Conservation (phyloP, 2,329 filamentous ascomycete species). For the Venturia pyrina region DNA sequence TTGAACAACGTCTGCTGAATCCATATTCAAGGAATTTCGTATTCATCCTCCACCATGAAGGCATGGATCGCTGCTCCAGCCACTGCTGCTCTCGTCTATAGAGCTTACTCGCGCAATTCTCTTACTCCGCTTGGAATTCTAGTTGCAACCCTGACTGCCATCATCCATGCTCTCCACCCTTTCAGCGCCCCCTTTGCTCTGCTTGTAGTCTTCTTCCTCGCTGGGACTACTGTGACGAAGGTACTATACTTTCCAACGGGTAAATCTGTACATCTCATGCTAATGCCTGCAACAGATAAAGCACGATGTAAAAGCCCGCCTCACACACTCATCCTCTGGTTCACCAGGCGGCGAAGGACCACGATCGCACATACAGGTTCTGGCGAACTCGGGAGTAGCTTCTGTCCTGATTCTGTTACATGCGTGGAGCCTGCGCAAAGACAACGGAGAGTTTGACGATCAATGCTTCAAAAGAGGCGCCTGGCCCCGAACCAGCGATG, state of each 20-base stretch:
- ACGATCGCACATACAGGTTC: conserved; percentile 76
- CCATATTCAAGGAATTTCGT: background rate
- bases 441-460: conserved; percentile 9
- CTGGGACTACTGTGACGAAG: conserved; percentile 75
- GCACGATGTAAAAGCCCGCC: conserved; percentile 68
- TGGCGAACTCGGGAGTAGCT: conserved; percentile 78
- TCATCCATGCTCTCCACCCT: conserved; percentile 79
- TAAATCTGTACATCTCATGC: background rate
- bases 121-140: conserved; percentile 69
- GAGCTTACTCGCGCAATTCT: conserved; percentile 39
- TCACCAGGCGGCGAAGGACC: conserved; percentile 68
- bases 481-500: conserved; percentile 28
- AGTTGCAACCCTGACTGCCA: conserved; percentile 61
- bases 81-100: conserved; percentile 28
- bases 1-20: too few species aligned
- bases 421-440: conserved; percentile 29
- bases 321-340: conserved; percentile 71
- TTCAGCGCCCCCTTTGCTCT: conserved; percentile 87
- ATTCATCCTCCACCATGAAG: conserved; percentile 15
- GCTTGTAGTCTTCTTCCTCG: conserved; percentile 75
- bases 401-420: conserved; percentile 52
- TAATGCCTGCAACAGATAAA: conserved; percentile 52
- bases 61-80: conserved; percentile 20
- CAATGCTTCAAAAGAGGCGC: conserved; percentile 19
- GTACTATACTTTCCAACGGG: conserved; percentile 32